These are phyloP conservation scores for Tuber microsphaerosporum DNA, from an alignment of 495 filamentous ascomycete genomes.

Conservation along the genomic window DNA sequence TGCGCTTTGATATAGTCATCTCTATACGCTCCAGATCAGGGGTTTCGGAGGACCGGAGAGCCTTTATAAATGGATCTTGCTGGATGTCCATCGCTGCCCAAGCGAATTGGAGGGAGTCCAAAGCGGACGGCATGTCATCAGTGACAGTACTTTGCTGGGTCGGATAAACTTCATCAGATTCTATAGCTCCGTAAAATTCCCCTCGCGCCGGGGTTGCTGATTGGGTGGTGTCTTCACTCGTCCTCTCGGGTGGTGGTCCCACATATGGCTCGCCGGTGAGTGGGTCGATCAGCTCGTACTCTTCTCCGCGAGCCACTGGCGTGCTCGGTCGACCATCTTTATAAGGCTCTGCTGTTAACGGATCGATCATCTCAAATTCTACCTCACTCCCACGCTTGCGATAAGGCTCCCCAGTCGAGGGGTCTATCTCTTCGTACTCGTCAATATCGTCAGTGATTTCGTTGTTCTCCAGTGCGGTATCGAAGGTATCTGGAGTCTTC, in stretches of 20 bases:
- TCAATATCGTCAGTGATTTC: background rate
- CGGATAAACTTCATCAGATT: background rate
- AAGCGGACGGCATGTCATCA: slow-evolving; percentile 5
- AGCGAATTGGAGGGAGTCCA: slow-evolving; percentile 37
- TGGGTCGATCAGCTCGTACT: slow-evolving; percentile 36
- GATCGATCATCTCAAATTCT: slow-evolving; percentile 34
- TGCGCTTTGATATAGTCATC: slow-evolving; percentile 47
- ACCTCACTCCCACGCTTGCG: background rate
- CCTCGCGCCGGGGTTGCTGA: background rate
- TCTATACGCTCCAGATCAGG: slow-evolving; percentile 43
- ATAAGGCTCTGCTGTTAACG: slow-evolving; percentile 31
- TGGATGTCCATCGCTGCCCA: slow-evolving; percentile 52
- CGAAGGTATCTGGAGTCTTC: background rate
- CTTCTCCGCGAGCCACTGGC: slow-evolving; percentile 6
- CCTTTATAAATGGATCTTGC: slow-evolving; percentile 64
- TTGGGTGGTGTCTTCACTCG: background rate
- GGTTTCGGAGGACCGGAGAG: slow-evolving; percentile 45
- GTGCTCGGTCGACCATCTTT: background rate
- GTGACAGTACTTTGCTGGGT: background rate
- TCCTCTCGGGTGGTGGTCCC: background rate
- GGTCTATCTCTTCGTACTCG: slow-evolving; percentile 39
- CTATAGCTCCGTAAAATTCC: background rate
- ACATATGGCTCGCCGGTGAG: slow-evolving; percentile 13
- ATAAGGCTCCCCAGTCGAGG: background rate
- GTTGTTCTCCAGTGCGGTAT: background rate